Conservation (phyloP, 805 yeast species). For the Wickerhamomyces silvicola region DNA sequence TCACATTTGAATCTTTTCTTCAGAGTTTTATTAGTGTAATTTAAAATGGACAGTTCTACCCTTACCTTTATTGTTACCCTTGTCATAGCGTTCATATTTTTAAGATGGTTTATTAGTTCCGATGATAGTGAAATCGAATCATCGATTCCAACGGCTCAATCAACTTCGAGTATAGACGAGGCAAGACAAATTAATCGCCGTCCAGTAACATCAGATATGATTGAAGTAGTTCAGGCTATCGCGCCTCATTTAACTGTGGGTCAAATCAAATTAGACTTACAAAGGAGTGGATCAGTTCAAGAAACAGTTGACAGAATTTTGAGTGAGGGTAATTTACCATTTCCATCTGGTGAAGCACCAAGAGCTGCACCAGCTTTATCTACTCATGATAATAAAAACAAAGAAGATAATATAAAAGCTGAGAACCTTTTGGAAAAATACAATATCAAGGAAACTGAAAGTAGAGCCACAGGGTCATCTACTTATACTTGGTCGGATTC, state of each 20-base stretch:
- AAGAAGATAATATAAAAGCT: conserved; percentile 16
- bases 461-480: background rate
- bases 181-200: conserved; percentile 27
- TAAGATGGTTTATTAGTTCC: conserved; percentile 62
- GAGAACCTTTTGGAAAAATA: conserved; percentile 36
- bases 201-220: conserved; percentile 62
- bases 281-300: conserved; percentile 75
- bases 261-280: conserved; percentile 69
- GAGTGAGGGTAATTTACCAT: conserved; percentile 53
- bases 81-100: conserved; percentile 47
- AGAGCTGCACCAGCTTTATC: conserved; percentile 9
- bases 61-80: conserved; percentile 42
- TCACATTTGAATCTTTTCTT: too few relatives aligned
- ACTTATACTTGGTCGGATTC: conserved; percentile 33
- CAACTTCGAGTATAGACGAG: conserved; percentile 4
- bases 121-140: conserved; percentile 30
- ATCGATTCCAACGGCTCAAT: conserved; percentile 6
- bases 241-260: conserved; percentile 67
- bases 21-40: too few relatives aligned
- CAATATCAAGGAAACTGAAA: conserved; percentile 26
- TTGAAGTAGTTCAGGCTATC: conserved; percentile 76
- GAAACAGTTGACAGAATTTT: conserved; percentile 69
- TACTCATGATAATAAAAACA: conserved; percentile 15
- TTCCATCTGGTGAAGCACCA: conserved; percentile 36
- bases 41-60: conserved; percentile 49